Base-by-base conservation (phyloP, 73 alveolate genomes). In the Blepharisma stoltei region DNA sequence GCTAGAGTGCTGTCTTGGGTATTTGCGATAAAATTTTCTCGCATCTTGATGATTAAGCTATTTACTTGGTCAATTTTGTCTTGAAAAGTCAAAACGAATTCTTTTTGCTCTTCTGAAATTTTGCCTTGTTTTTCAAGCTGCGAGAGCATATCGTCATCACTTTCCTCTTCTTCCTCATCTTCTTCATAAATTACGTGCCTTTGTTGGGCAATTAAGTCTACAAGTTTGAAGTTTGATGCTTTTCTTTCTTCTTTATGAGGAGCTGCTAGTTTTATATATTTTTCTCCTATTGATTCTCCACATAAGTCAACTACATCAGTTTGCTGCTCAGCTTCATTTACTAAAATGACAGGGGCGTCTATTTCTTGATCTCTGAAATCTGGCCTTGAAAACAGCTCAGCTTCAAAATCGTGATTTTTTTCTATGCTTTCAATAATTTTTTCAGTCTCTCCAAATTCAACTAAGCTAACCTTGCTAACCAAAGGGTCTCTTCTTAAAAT, bases 401-500 rank as follows among this genome's bases (percentile, higher is more conserved):
- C 23, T n/a, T n/a, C 14, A 25, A 60, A 60, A 14, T 60, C 73
- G 2, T 60, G 1, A 4, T 20, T 14, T 60, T 60, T 60, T 9
- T n/a, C 46, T 9, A 60, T 20, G 4, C 45, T 60, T 60, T 60
- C 23, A 8, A 25, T 60, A 9, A 60, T 8, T 14, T n/a, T 60
- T 60, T 60, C 73, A 20, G 73, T 0, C 5, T 60, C 23, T 25
- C 23, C 73, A 25, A 14, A n/a, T 14, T 38, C 23, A 9, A 60
- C 73, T 38, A 60, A 14, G 18, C 23, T n/a, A 20, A 38, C 73
- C 41, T 32, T 32, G 45, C 48, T 18, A 3, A 60, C 18, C 46
- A 60, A 25, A 9, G 73, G 73, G 73, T 60, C 73, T 8, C 49
- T 20, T 60, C 23, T 60, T 9, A 60, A 14, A n/a, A 60, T n/a